phyloP scores from a whole-genome alignment of 129 eudicot species.

The Lonicera japonica region DNA sequence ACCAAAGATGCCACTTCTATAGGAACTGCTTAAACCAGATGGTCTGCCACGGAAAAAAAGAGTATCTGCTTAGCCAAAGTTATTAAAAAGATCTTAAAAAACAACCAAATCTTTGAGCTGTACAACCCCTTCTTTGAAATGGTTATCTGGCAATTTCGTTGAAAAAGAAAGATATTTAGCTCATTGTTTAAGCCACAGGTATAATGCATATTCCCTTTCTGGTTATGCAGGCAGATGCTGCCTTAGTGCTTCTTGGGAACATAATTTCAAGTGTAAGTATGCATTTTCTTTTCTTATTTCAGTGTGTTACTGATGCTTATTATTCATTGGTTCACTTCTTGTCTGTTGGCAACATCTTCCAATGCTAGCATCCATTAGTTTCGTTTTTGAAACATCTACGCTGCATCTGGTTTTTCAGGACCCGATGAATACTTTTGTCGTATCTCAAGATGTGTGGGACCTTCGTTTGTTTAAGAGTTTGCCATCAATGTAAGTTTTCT shows the following conservation, averaged over 20 bases:
- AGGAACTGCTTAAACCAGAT: background rate
- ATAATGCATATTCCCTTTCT: constrained; percentile 10
- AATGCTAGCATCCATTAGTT: background rate
- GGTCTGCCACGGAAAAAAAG: background rate
- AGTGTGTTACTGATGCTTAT: background rate
- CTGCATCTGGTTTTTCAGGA: constrained; percentile 45
- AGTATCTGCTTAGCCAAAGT: background rate
- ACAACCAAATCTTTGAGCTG: background rate
- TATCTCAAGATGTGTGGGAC: constrained; percentile 81
- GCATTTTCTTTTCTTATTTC: constrained; percentile 4
- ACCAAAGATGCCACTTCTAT: no score
- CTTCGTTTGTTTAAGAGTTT: constrained; percentile 62
- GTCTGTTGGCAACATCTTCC: background rate
- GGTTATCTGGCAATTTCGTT: background rate
- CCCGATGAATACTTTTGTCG: constrained; percentile 34
- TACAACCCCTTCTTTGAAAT: no score
- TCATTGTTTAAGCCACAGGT: background rate
- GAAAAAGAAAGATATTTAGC: background rate
- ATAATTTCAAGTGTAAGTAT: constrained; percentile 53
- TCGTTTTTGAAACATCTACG: constrained; percentile 9
- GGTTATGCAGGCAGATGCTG: constrained; percentile 78
- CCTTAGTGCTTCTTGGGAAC: constrained; percentile 67
- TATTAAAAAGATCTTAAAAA: background rate
- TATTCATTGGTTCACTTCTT: background rate
- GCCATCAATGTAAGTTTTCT: constrained; percentile 73